Base-by-base conservation (phyloP, 2,329 filamentous ascomycete genomes). In the Pseudopyricularia javanii region DNA sequence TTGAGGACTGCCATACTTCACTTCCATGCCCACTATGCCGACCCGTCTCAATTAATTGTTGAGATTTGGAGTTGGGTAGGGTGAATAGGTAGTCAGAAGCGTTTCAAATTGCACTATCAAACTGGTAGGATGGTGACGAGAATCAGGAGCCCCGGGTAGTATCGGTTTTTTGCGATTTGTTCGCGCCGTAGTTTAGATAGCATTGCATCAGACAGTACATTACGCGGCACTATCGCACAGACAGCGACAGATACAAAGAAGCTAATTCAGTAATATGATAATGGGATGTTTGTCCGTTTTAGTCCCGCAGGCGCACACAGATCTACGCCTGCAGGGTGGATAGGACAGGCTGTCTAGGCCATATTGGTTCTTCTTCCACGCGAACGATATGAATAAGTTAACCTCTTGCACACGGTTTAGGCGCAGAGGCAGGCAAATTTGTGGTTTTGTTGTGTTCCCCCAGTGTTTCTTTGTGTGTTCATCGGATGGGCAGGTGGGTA, bases 291-390 rank as follows among this genome's bases (percentile, higher is more conserved):
- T 75, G 76, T 77, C 78, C 75, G 72, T 74, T 74, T 74, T 82
- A 82, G 79, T 82, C 79, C 79, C 72, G 73, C 71, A 73, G 68
- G 68, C 76, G 75, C 75, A 80, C 72, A 67, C 59, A 54, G 58
- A 55, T 76, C 73, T 70, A 74, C 77, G 72, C 69, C 71, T 75
- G 69, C 78, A 79, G 79, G 79, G 79, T 82, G 79, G 79, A 82
- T 74, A 70, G 74, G 78, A 79, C 77, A 64, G 79, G 79, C 76
- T 82, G 79, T 82, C 79, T 81, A 81, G 78, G 76, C 79, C 78
- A 66, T 74, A 66, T 68, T 37, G 69, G 63, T 80, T 74, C 61
- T 73, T 81, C 76, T 82, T 75, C 78, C 79, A 81, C 77, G 66
- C 62, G 68, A 77, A 75, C 75, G 76, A 80, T 70, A 73, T 70